Percentiles rank a stretch among this genome's conserved stretches.
Evolutionary conservation across 495 filamentous ascomycete genomes (phyloP).

Genomic region (Trichoderma asperelloides): DNA sequence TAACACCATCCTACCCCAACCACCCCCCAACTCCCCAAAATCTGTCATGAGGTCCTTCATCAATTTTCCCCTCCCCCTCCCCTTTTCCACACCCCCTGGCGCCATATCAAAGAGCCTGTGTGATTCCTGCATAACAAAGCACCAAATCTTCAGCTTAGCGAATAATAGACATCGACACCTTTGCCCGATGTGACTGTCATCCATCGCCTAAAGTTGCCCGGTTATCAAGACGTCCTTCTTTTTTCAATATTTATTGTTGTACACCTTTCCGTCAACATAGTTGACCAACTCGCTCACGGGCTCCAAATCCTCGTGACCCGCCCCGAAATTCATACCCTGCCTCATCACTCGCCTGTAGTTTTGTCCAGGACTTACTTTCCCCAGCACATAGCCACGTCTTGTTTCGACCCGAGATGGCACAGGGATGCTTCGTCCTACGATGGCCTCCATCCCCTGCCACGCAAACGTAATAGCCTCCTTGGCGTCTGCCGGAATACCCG

Average conservation of each 20-base stretch:
- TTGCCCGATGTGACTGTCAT: not conserved
- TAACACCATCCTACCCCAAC: no score
- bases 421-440: conserved; percentile 42
- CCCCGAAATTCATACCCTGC: conserved; percentile 41
- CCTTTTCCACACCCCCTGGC: no score
- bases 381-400: conserved; percentile 36
- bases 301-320: conserved; percentile 32
- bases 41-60: no score
- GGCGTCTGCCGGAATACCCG: conserved; percentile 42
- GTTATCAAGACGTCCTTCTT: not conserved
- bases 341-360: conserved; percentile 45
- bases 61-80: no score
- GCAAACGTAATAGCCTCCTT: conserved; percentile 53
- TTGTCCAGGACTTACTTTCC: conserved; percentile 44
- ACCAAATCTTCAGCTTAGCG: no score
- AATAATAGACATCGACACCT: no score
- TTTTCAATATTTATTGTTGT: conserved; percentile 29
- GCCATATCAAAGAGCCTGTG: no score
- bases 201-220: not conserved
- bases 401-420: conserved; percentile 45
- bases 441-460: conserved; percentile 47
- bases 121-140: no score
- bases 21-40: no score
- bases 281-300: conserved; percentile 42
- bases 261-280: conserved; percentile 35